Conservation (phyloP, 192 early-diverging fungal genomes). For the Backusella tarrabulga region DNA sequence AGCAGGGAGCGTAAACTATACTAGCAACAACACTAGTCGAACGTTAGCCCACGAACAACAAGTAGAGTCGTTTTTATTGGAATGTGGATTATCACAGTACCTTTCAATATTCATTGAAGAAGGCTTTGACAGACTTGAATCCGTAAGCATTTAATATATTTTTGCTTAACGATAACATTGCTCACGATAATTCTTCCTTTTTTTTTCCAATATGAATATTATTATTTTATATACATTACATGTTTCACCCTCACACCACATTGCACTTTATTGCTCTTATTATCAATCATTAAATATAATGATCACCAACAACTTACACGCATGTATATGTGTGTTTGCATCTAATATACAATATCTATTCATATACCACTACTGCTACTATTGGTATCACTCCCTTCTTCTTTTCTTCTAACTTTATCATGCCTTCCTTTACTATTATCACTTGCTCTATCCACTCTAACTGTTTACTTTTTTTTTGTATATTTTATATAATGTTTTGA, state of each 20-base stretch:
- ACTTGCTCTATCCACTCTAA: neutral
- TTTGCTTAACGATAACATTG: neutral
- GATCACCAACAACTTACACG: no score
- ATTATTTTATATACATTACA: neutral
- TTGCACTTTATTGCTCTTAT: neutral
- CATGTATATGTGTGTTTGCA: no score
- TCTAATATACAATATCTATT: neutral
- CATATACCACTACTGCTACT: neutral
- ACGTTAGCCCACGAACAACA: neutral
- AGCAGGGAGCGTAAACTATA: neutral
- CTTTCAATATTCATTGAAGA: constrained; percentile 34
- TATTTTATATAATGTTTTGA: neutral
- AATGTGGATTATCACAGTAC: constrained; percentile 37
- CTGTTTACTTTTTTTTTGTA: neutral
- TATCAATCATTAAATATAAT: no score
- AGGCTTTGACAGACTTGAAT: constrained; percentile 42
- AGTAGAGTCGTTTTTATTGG: constrained; percentile 19
- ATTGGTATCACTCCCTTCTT: neutral
- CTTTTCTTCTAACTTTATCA: neutral
- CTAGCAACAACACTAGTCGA: neutral
- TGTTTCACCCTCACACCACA: neutral
- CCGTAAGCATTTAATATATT: constrained; percentile 23
- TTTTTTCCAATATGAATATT: neutral
- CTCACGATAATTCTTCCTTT: neutral
- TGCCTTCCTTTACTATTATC: no score